Evolutionary conservation across 2,329 filamentous ascomycete genomes (phyloP), one percentile per base, ranked within the genome.

Genomic region (Incumbomyces delicatus): DNA sequence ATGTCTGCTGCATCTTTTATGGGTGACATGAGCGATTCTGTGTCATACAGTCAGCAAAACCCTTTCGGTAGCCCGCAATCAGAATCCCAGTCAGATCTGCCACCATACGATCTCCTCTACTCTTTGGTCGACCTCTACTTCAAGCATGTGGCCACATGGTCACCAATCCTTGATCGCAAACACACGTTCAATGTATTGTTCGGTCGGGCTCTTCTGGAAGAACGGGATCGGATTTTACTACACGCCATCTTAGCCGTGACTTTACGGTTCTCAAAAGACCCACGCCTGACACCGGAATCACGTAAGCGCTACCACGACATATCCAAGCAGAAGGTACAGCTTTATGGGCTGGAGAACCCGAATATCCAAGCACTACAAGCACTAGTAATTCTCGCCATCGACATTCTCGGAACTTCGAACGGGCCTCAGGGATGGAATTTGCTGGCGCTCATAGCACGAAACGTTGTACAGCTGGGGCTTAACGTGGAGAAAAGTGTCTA

Each of bases 341-440:
- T 95, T 0, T 94, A 94, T 58, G 87, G 88, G 3, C 76, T 95
- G 57, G 87, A 94, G 58, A 88, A 92, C 57, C 89, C 87, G 11
- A 92, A 87, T 0, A 87, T 95, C 49, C 90, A 88, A 62, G 81
- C 87, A 1, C 71, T 95, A 4, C 87, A 95, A 61, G 88, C 89
- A 4, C 70, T 95, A 6, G 86, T 94, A 1, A 92, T 95, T 41
- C 70, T 95, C 4, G 86, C 88, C 0, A 68, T 95, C 10, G 88
- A 95, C 60, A 74, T 94, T 18, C 83, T 87, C 29, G 89, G 89
- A 7, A 85, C 78, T 57, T 88, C 87, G 32, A 94, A 95, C 61
- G 89, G 89, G 0, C 88, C 88, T 2, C 87, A 88, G 0, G 88
- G 87, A 2, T 94, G 88, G 88, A 94, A 94, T 60, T 75, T 95